phyloP scores from a whole-genome alignment of 1,139 yeast species.

The Hemisphaericaspora lyxosophila region DNA sequence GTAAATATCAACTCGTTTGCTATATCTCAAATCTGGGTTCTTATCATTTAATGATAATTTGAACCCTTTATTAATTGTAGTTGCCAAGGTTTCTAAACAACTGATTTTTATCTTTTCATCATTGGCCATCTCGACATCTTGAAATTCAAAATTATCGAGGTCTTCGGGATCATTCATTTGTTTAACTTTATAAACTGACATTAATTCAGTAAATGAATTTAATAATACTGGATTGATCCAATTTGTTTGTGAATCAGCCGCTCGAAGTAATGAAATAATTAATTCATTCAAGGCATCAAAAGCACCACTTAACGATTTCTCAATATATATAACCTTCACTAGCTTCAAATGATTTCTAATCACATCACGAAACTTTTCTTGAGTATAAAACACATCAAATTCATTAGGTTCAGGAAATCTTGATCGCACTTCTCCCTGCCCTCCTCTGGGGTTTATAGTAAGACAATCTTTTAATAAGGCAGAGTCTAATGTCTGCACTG shows the following conservation, averaged over 20 bases:
- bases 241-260: constrained; percentile 59
- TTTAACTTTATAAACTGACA: constrained; percentile 44
- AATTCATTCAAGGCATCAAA: constrained; percentile 44
- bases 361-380: constrained; percentile 39
- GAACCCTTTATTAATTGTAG: constrained; percentile 70
- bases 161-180: constrained; percentile 34
- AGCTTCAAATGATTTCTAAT: constrained; percentile 35
- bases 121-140: constrained; percentile 18
- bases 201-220: constrained; percentile 55
- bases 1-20: constrained; percentile 69
- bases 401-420: constrained; percentile 38
- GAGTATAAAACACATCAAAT: constrained; percentile 37
- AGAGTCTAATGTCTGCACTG: constrained; percentile 23
- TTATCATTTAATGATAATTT: constrained; percentile 80
- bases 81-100: constrained; percentile 57
- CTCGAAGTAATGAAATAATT: constrained; percentile 52
- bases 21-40: constrained; percentile 45
- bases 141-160: constrained; percentile 8
- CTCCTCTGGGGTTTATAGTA: constrained; percentile 35
- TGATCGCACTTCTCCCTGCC: constrained; percentile 24
- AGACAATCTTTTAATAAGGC: constrained; percentile 24
- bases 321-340: constrained; percentile 38
- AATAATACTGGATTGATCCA: constrained; percentile 70
- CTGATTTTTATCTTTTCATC: constrained; percentile 15
- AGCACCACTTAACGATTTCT: constrained; percentile 36